phyloP scores from a whole-genome alignment of 2,329 filamentous ascomycete species.

The Colletotrichum zoysiae region DNA sequence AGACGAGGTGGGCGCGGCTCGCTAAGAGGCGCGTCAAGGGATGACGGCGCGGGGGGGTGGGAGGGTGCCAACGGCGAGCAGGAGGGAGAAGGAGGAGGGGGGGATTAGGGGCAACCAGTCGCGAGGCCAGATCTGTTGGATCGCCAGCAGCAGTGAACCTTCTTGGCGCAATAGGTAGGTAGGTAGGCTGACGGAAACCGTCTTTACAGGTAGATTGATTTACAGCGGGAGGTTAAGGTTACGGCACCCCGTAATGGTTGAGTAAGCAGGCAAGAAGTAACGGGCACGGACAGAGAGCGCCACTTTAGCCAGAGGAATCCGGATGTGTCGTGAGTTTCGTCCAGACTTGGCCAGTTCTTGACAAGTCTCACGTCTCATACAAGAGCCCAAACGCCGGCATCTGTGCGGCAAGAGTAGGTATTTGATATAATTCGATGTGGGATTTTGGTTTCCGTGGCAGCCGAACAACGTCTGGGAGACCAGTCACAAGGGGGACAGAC shows the following conservation, averaged over 20 bases:
- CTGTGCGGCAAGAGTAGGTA: constrained; percentile 25
- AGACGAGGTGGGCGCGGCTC: constrained; percentile 37
- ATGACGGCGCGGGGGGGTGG: constrained; percentile 23
- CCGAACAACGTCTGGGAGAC: constrained; percentile 12
- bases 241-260: constrained; percentile 1
- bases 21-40: constrained; percentile 28
- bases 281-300: constrained; percentile 6
- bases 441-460: constrained; percentile 19
- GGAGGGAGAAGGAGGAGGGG: background rate
- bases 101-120: constrained; percentile 22
- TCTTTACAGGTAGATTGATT: background rate
- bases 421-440: constrained; percentile 26
- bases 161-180: constrained; percentile 36
- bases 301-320: constrained; percentile 17
- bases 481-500: constrained; percentile 11
- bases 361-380: constrained; percentile 40
- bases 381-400: constrained; percentile 35
- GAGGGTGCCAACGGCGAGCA: constrained; percentile 14
- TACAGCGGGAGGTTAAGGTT: constrained; percentile 18
- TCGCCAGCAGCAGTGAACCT: constrained; percentile 21
- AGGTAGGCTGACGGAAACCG: constrained; percentile 14
- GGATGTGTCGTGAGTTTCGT: constrained; percentile 26
- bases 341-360: constrained; percentile 27
- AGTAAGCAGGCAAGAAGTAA: constrained; percentile 12
- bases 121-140: constrained; percentile 31